A percentile compares a stretch with the other conserved stretches of the same genome.
phyloP scores from a whole-genome alignment of 495 filamentous ascomycete genomes.

The Aspergillus funiculosus region DNA sequence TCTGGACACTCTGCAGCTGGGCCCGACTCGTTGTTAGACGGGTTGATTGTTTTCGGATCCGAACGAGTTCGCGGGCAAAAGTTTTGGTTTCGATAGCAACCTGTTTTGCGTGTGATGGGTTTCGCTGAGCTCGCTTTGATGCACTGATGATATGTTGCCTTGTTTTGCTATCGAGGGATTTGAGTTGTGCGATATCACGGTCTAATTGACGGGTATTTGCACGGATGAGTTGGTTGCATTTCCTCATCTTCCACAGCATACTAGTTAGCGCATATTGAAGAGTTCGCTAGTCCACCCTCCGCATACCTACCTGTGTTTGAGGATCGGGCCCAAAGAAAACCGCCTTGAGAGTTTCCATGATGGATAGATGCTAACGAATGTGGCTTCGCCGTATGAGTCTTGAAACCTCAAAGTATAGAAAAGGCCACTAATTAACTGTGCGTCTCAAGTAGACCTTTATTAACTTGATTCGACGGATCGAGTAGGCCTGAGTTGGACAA shows the following conservation, averaged over 20 bases:
- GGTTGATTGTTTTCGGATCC: conserved; percentile 65
- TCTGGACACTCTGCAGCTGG: conserved; percentile 86
- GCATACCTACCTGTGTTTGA: conserved; percentile 65
- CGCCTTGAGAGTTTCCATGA: conserved; percentile 80
- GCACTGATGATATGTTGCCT: conserved; percentile 77
- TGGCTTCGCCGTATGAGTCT: no score
- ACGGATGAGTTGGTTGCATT: conserved; percentile 91
- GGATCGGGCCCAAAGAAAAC: conserved; percentile 93
- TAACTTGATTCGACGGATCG: neutral
- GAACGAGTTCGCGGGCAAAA: conserved; percentile 83
- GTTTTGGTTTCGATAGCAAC: conserved; percentile 72
- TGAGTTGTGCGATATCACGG: conserved; percentile 77
- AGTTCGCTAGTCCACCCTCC: neutral
- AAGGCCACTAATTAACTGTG: no score
- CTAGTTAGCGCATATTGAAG: neutral
- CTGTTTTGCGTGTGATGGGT: conserved; percentile 67
- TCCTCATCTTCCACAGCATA: conserved; percentile 63
- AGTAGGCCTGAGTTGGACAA: no score
- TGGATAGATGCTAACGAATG: conserved; percentile 1
- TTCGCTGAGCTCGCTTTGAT: conserved; percentile 69
- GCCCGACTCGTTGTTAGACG: conserved; percentile 81
- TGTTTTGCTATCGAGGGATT: conserved; percentile 72
- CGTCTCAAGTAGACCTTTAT: no score
- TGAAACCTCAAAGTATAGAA: no score
- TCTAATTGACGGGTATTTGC: conserved; percentile 90